phyloP scores from a whole-genome alignment of 2,329 filamentous ascomycete species.

The Stachybotrys chlorohalonatus region DNA sequence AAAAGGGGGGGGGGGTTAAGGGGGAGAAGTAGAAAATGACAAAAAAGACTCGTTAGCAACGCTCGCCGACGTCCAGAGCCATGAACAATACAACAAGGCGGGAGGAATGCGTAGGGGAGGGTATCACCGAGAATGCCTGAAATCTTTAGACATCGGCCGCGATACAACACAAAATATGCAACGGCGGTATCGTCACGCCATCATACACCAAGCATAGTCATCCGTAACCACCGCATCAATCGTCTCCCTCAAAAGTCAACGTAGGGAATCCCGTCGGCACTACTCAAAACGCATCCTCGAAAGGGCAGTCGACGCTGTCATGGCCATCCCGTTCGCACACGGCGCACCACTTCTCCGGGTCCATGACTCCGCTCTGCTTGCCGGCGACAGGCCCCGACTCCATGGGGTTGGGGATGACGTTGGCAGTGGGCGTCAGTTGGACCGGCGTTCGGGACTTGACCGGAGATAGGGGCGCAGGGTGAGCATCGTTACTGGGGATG shows the following conservation, averaged over 20 bases:
- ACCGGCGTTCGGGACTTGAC: conserved; percentile 34
- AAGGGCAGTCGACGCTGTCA: conserved; percentile 88
- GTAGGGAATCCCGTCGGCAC: neutral
- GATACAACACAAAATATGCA: conserved; percentile 7
- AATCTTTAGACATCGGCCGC: conserved; percentile 14
- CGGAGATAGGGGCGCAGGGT: conserved; percentile 47
- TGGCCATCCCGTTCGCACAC: conserved; percentile 94
- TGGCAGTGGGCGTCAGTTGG: conserved; percentile 28
- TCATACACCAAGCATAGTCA: conserved; percentile 4
- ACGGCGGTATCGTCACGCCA: conserved; percentile 9
- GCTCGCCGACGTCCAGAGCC: neutral
- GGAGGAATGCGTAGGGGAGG: conserved; percentile 10
- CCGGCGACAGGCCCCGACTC: conserved; percentile 63
- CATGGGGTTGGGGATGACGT: conserved; percentile 51
- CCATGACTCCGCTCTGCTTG: conserved; percentile 68
- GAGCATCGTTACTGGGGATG: conserved; percentile 34
- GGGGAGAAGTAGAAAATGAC: neutral
- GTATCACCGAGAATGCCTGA: conserved; percentile 23
- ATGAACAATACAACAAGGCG: neutral
- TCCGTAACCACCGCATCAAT: neutral
- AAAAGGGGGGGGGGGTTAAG: neutral
- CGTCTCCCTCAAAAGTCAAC: neutral
- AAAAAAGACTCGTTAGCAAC: neutral
- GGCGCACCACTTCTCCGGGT: conserved; percentile 91
- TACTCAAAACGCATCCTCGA: conserved; percentile 67